Evolutionary conservation across 192 early-diverging fungal species (phyloP), one percentile per base, ranked within the genome.

Genomic region (Umbelopsis ramanniana): DNA sequence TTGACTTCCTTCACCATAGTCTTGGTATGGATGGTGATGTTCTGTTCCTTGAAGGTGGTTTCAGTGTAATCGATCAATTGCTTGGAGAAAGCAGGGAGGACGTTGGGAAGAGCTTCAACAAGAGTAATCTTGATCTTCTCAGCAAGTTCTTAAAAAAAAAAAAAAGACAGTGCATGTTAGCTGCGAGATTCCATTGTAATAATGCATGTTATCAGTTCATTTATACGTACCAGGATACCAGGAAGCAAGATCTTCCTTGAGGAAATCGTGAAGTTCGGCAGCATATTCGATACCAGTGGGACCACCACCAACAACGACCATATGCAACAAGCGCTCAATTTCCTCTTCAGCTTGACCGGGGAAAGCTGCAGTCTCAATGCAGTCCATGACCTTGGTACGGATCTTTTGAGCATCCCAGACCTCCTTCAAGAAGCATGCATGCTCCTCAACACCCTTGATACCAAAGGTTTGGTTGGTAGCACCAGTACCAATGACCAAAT

Each of bases 31-130:
- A 94, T 85, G 22, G 78, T 82, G n/a, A 94, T 88, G 40, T 93
- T 89, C 66, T 89, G 84, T 72, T 93, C 88, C 57, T 87, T 89
- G 74, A 94, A 93, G 10, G 87, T 89, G 37, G 85, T 83, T 75
- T 94, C 93, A 8, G 93, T 94, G 74, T 94, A 94, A 17, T 88
- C 86, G 71, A 94, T 93, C 72, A 94, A 77, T 67, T 91, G 85
- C 15, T 89, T 89, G 26, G 89, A 89, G 80, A 94, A 94, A 77
- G 87, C 89, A 53, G 90, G 89, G 55, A 94, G 75, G 17, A 94
- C 92, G 68, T 93, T 90, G 15, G 90, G 89, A 35, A 92, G 74
- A 21, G 92, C 92, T 73, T 94, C 93, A 19, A 94, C 85, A 2
- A 94, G 80, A 1, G 92, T 94, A 73, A 94, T 93, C 60, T 86